Percentiles rank a stretch among this genome's conserved stretches.
phyloP scores from a whole-genome alignment of 352 stramenopile genomes.

The Halophytophthora polymorphica region DNA sequence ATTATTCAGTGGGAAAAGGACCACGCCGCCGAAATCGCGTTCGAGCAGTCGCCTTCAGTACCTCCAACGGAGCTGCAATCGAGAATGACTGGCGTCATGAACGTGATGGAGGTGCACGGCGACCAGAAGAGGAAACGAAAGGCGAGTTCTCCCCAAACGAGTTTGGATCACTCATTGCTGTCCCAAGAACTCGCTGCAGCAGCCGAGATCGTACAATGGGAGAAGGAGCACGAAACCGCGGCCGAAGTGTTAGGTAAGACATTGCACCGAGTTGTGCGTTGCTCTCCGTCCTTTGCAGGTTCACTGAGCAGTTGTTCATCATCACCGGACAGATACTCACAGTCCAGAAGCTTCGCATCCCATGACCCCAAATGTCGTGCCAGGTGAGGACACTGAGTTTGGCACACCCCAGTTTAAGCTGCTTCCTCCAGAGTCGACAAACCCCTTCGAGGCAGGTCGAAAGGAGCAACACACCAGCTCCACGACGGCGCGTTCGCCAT shows the following conservation, averaged over 20 bases:
- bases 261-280: neutral
- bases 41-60: conserved; percentile 7
- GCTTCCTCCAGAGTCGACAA: neutral
- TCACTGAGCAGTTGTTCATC: neutral
- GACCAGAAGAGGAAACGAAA: neutral
- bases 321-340: neutral
- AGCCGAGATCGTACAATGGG: conserved; percentile 44
- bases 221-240: conserved; percentile 30
- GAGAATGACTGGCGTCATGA: neutral
- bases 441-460: neutral
- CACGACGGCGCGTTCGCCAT: no score
- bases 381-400: conserved; percentile 1
- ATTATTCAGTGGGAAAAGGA: conserved; percentile 58
- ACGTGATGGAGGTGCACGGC: neutral
- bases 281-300: neutral
- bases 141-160: neutral
- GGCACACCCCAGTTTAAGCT: conserved; percentile 2
- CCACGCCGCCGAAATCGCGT: conserved; percentile 25
- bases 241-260: conserved; percentile 5
- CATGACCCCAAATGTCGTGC: neutral
- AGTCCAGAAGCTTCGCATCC: no score
- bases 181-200: conserved; percentile 38
- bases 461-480: neutral
- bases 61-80: neutral
- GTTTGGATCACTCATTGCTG: conserved; percentile 11